Evolutionary conservation across 1,284 basidiomycete genomes (phyloP).

Genomic region (Apiotrichum porosum): DNA sequence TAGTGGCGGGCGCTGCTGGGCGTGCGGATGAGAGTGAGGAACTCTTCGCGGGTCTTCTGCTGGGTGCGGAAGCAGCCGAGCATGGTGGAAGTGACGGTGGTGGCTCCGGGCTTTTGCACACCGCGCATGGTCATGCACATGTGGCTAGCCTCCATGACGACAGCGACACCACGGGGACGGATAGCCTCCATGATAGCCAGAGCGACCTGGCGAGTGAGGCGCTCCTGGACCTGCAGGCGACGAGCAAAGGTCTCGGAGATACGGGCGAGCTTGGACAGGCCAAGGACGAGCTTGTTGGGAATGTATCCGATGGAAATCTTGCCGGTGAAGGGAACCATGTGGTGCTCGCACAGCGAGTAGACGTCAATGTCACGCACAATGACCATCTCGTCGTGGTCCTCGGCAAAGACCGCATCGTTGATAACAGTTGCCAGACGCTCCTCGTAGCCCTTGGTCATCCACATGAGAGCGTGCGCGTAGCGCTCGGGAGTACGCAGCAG

Average conservation of each 20-base stretch:
- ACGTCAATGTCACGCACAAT: constrained; percentile 97
- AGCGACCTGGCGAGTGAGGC: constrained; percentile 95
- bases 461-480: constrained; percentile 95
- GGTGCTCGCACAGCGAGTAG: constrained; percentile 96
- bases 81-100: constrained; percentile 98
- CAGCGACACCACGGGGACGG: constrained; percentile 93
- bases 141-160: constrained; percentile 98
- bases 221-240: constrained; percentile 93
- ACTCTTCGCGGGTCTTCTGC: constrained; percentile 94
- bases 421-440: constrained; percentile 92
- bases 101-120: constrained; percentile 95
- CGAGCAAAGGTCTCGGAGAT: constrained; percentile 98
- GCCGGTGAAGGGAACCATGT: constrained; percentile 96
- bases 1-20: constrained; percentile 37
- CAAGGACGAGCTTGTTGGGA: constrained; percentile 90
- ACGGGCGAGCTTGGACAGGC: constrained; percentile 93
- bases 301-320: constrained; percentile 90
- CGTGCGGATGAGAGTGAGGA: constrained; percentile 38
- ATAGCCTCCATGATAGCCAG: constrained; percentile 96
- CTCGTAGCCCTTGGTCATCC: constrained; percentile 99
- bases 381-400: constrained; percentile 99
- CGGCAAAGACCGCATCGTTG: constrained; percentile 96
- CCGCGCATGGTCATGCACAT: constrained; percentile 99
- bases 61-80: constrained; percentile 94
- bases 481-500: constrained; percentile 86